Percentiles rank a stretch among this genome's conserved stretches.
Evolutionary conservation across 2,329 filamentous ascomycete species (phyloP).

Genomic region (Raffaelea deltoideospora): DNA sequence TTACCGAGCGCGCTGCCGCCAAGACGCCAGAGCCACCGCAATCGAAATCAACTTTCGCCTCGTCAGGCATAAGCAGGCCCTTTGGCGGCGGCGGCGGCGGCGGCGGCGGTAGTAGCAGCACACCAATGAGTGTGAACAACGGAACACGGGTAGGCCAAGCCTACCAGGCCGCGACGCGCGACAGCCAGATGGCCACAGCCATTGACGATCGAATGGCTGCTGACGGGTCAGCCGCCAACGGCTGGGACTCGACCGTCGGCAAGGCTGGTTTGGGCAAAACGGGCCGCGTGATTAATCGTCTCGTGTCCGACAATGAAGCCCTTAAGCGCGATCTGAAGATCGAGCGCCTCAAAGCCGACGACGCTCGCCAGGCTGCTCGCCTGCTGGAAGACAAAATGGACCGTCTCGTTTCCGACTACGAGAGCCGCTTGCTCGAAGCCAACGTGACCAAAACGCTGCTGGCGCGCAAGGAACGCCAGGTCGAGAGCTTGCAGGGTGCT

Average conservation of each 20-base stretch:
- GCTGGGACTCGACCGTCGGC: constrained; percentile 51
- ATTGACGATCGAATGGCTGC: constrained; percentile 10
- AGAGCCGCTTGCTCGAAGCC: constrained; percentile 52
- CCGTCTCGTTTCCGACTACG: constrained; percentile 50
- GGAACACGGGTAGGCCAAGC: too few species aligned
- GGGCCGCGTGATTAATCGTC: constrained; percentile 63
- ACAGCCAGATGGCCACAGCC: not conserved
- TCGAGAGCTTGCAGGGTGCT: constrained; percentile 50
- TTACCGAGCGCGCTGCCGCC: too few species aligned
- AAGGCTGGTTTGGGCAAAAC: constrained; percentile 60
- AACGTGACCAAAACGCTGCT: constrained; percentile 57
- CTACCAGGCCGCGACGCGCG: not conserved
- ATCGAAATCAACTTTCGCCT: too few species aligned
- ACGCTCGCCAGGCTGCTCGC: constrained; percentile 52
- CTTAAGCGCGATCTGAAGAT: constrained; percentile 59
- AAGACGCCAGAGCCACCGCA: too few species aligned
- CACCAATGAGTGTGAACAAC: not conserved
- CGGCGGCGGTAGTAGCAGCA: constrained; percentile 3
- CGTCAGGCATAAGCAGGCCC: constrained; percentile 6
- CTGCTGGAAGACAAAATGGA: constrained; percentile 60
- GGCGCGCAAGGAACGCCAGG: constrained; percentile 57
- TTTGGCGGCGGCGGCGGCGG: constrained; percentile 5
- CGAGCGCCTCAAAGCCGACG: constrained; percentile 50
- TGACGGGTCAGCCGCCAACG: constrained; percentile 19
- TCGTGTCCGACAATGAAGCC: constrained; percentile 67